Evolutionary conservation across 2,329 filamentous ascomycete genomes (phyloP).

Genomic region (Colletotrichum somersetense): DNA sequence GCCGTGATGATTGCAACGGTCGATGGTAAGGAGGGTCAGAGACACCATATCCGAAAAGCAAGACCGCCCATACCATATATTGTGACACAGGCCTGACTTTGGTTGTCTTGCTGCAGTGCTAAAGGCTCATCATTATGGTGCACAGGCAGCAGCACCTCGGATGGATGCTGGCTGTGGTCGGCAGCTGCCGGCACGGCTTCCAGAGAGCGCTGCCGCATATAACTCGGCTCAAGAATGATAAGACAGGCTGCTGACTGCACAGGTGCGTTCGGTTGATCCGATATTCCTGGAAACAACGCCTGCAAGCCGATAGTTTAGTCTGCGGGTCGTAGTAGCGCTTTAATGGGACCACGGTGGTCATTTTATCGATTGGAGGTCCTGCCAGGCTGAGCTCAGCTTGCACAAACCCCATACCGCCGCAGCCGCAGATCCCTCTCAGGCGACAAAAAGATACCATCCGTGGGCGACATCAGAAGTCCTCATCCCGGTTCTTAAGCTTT

Average conservation of each 20-base stretch:
- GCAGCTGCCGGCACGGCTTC: background rate
- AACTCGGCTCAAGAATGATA: constrained; percentile 15
- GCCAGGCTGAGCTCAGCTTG: background rate
- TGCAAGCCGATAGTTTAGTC: constrained; percentile 10
- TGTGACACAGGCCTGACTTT: constrained; percentile 8
- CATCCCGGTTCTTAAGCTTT: constrained; percentile 32
- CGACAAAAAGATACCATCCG: background rate
- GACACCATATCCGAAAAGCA: constrained; percentile 2
- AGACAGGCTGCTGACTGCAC: background rate
- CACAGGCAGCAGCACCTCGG: constrained; percentile 20
- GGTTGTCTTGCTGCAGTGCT: constrained; percentile 11
- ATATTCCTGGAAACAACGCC: constrained; percentile 15
- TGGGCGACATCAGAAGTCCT: constrained; percentile 29
- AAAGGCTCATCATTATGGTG: constrained; percentile 16
- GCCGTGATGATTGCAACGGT: constrained; percentile 4
- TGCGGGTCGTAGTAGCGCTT: background rate
- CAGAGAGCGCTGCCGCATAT: constrained; percentile 12
- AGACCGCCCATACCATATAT: background rate
- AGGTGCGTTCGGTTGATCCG: constrained; percentile 10
- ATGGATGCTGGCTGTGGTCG: constrained; percentile 18
- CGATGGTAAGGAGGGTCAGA: constrained; percentile 14
- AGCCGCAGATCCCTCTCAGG: constrained; percentile 1
- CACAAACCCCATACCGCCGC: background rate
- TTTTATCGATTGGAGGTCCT: background rate
- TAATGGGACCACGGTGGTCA: background rate